phyloP scores from a whole-genome alignment of 441 rosid species.

The Croton setiger region DNA sequence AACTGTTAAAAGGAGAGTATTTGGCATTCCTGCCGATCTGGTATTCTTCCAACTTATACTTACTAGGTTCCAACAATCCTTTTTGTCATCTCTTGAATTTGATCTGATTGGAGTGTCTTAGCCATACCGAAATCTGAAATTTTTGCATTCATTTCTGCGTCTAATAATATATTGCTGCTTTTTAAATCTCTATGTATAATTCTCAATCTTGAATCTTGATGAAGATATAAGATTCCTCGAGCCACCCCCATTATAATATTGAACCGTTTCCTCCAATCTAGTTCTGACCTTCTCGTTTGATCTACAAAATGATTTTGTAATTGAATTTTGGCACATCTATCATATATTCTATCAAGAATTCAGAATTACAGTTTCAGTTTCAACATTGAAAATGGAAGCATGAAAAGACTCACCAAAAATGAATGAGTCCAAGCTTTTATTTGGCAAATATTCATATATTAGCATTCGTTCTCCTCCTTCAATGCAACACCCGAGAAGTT shows the following conservation, averaged over 20 bases:
- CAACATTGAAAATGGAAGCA: not conserved
- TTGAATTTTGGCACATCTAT: not conserved
- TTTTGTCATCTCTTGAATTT: not conserved
- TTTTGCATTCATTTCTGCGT: not conserved
- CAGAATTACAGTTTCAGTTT: not conserved
- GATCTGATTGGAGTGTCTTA: conserved; percentile 16
- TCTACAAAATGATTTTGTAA: conserved; percentile 19
- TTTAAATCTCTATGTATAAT: conserved; percentile 66
- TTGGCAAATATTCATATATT: no score
- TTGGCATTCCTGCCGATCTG: not conserved
- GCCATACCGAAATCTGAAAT: conserved; percentile 25
- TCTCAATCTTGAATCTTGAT: conserved; percentile 57
- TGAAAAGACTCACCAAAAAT: conserved; percentile 35
- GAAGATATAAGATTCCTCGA: conserved; percentile 58
- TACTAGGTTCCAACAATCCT: conserved; percentile 24
- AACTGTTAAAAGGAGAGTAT: not conserved
- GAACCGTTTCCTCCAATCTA: conserved; percentile 46
- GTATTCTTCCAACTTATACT: not conserved
- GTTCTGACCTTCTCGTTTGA: conserved; percentile 17
- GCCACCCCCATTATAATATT: conserved; percentile 51
- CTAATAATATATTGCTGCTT: conserved; percentile 43
- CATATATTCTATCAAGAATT: no score
- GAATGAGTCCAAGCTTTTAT: conserved; percentile 33
- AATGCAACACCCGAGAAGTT: no score
- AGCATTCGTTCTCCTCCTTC: no score